These are phyloP conservation scores for Triticum turgidum DNA, from an alignment of 176 grass and related monocot genomes.

Conservation along the genomic window DNA sequence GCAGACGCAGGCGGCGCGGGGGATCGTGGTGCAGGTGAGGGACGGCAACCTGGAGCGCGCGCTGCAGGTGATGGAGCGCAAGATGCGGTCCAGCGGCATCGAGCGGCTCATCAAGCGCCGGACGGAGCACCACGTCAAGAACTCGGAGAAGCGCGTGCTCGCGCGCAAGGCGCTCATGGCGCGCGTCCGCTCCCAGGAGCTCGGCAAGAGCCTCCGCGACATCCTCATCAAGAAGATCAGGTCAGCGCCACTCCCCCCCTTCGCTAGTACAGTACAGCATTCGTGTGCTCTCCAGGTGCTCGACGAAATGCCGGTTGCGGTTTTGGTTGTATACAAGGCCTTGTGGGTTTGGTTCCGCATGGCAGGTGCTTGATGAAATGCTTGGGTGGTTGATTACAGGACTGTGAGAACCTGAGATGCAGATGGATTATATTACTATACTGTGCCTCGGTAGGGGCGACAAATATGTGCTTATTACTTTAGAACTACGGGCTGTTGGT, in stretches of 20 bases:
- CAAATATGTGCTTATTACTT: background rate
- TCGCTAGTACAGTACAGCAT: background rate
- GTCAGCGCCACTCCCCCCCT: slow-evolving; percentile 21
- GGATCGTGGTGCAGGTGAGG: slow-evolving; percentile 75
- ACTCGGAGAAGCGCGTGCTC: slow-evolving; percentile 94
- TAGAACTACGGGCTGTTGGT: background rate
- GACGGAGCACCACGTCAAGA: slow-evolving; percentile 73
- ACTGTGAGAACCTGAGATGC: background rate
- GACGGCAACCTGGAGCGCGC: slow-evolving; percentile 90
- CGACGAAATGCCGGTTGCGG: slow-evolving; percentile 5
- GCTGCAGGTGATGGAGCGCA: slow-evolving; percentile 66
- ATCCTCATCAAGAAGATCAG: slow-evolving; percentile 95
- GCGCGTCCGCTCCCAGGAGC: slow-evolving; percentile 76
- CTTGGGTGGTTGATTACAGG: background rate
- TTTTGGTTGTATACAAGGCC: background rate
- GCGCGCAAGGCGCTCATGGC: slow-evolving; percentile 82
- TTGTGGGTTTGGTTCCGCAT: background rate
- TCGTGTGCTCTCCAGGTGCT: slow-evolving; percentile 15
- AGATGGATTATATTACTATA: background rate
- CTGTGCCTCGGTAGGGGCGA: background rate
- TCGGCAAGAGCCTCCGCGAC: slow-evolving; percentile 75
- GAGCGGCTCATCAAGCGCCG: slow-evolving; percentile 70
- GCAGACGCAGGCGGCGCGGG: slow-evolving; percentile 35
- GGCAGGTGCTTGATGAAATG: background rate
- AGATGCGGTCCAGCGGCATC: slow-evolving; percentile 81